Base-by-base conservation (phyloP, 148 eudicot species). In the Dysphania ambrosioides region DNA sequence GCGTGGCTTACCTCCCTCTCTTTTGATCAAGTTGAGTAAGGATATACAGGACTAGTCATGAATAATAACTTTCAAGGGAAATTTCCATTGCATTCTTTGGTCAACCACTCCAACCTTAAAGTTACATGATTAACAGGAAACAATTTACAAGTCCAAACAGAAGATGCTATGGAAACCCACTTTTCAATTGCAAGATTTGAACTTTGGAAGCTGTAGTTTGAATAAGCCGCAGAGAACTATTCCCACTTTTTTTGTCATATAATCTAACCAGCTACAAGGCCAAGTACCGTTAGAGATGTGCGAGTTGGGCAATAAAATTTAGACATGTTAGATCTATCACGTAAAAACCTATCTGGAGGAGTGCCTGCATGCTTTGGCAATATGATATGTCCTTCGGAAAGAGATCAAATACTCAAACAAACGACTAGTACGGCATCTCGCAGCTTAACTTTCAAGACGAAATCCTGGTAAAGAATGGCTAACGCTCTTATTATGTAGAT, bases 121-220 rank as follows among this genome's bases (percentile, higher is more conserved):
- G 0, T 0, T 15, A 12, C 15, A 44, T 0, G 0, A 2, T 5
- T 44, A 2, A 12, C 0, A 0, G 0, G 21, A 44, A 44, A 44
- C 16, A 15, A 1, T 2, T 44, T 44, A 44, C 51, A 44, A 44
- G 51, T 44, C 51, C 51, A 44, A 44, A 44, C 21, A 44, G 15
- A 44, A 44, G 51, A 44, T 44, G 19, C 18, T 44, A 44, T 44
- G 49, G 49, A 44, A 5, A 44, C 51, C 51, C 51, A 44, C 51
- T 44, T 44, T 44, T 44, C 51, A 44, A 5, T 15, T 44, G 51
- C 51, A 44, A 44, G 3, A 0, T 15, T 44, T 44, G 15, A 5
- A 0, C 16, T 44, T 44, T 12, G 3, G 0, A 1, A 19, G 0
- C 3, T 44, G 51, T 4, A 44, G 51, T 3, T 44, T 44, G 51